Evolutionary conservation across 495 filamentous ascomycete species (phyloP).

Genomic region (Podospora tetraspora): DNA sequence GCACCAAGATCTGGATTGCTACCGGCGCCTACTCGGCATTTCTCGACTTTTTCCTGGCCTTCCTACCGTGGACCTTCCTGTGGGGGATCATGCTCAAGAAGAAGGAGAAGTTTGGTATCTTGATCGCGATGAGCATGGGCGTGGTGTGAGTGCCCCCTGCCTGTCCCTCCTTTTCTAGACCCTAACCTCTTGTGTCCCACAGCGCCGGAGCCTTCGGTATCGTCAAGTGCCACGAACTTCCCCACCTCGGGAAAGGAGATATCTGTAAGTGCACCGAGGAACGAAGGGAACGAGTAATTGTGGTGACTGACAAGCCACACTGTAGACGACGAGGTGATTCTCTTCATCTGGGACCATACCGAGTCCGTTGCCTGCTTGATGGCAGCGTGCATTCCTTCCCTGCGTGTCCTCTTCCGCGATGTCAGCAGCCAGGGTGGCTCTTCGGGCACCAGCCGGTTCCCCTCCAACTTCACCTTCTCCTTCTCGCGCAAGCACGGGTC

Average conservation of each 20-base stretch:
- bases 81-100: slow-evolving; percentile 23
- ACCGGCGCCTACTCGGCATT: slow-evolving; percentile 21
- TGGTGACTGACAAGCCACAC: background rate
- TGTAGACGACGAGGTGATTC: slow-evolving; percentile 20
- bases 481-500: background rate
- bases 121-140: slow-evolving; percentile 31
- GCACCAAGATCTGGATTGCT: slow-evolving; percentile 5
- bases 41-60: slow-evolving; percentile 27
- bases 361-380: slow-evolving; percentile 31
- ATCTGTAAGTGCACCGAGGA: slow-evolving; percentile 3
- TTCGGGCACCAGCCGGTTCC: background rate
- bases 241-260: slow-evolving; percentile 5
- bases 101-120: slow-evolving; percentile 29
- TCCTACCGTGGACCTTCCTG: slow-evolving; percentile 29
- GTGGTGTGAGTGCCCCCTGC: background rate
- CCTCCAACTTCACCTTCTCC: background rate
- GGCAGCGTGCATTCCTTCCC: slow-evolving; percentile 31
- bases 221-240: slow-evolving; percentile 10
- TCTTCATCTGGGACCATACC: slow-evolving; percentile 27
- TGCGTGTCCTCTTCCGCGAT: slow-evolving; percentile 29
- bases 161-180: too few relatives aligned
- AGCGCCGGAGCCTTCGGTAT: slow-evolving; percentile 10
- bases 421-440: slow-evolving; percentile 5
- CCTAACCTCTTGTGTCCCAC: background rate
- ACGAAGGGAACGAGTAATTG: too few relatives aligned